Base-by-base conservation (phyloP, 2,329 filamentous ascomycete species). In the Dothidotthia symphoricarpi region DNA sequence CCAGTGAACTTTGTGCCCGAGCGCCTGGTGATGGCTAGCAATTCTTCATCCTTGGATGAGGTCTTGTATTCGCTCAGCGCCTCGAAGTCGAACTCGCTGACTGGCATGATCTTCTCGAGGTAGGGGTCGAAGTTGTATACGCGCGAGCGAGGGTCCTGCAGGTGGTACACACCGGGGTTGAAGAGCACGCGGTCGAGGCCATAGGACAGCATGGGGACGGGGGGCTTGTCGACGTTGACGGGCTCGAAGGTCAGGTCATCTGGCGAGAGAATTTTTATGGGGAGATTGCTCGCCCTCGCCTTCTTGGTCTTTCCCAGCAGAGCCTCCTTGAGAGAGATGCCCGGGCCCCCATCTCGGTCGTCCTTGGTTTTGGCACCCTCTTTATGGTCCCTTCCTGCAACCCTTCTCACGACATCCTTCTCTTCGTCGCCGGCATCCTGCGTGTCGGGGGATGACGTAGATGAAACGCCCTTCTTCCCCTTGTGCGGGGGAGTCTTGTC, bases 91-190 rank as follows among this genome's bases (percentile, higher is more conserved):
- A 98, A 98, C 59, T 98, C 88, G 2, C 80, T 74, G 12, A 93
- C 83, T 2, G 93, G 90, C 88, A 97, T 97, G 55, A 98, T 94
- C 35, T 82, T 82, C 43, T 89, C 81, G 14, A 98, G 76, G 59
- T 96, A 96, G 0, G 94, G 93, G 61, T 98, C 91, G 57, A 98
- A 98, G 64, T 98, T 98, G 75, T 82, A 98, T 6, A 97, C 88
- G 13, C 82, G 78, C 26, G 91, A 89, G 41, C 88, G 80, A 16
- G 85, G 82, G 63, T 98, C 93, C 67, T 95, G 90, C 34, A 98
- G 77, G 34, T 88, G 83, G 64, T 96, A 95, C 25, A 96, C 87
- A 15, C 93, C 74, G 49, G 69, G 77, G 66, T 96, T 98, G 76
- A 98, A 98, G 3, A 98, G 72, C n/a, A 94, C 91, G 39, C 89